A percentile compares a stretch with the other conserved stretches of the same genome.
phyloP scores from a whole-genome alignment of 352 stramenopile genomes.

The Aphanomyces stellatus region DNA sequence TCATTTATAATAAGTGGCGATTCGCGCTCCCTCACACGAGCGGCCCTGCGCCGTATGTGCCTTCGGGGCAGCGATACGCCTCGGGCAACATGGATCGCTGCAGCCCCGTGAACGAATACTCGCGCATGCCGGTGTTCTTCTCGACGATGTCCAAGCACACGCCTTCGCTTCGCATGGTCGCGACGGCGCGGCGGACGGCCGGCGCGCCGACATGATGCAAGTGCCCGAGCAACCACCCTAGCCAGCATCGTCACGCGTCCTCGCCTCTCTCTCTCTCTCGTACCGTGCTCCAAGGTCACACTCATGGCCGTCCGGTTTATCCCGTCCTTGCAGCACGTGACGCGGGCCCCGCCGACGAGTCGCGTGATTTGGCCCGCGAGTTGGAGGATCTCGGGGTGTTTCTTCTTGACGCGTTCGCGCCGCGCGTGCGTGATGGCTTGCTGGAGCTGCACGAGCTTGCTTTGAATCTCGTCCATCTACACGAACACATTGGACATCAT shows the following conservation, averaged over 20 bases:
- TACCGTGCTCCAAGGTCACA: constrained; percentile 87
- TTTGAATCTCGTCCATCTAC: constrained; percentile 31
- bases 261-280: too few relatives aligned
- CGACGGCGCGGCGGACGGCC: constrained; percentile 34
- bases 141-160: constrained; percentile 58
- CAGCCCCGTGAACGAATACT: constrained; percentile 68
- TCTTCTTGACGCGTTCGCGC: constrained; percentile 65
- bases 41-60: constrained; percentile 68
- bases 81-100: constrained; percentile 67
- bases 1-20: too few relatives aligned
- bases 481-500: constrained; percentile 23
- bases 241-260: too few relatives aligned
- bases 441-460: constrained; percentile 41
- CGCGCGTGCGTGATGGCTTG: constrained; percentile 43
- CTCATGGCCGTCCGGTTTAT: constrained; percentile 96
- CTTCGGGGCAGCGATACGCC: constrained; percentile 71
- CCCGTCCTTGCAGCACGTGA: constrained; percentile 93
- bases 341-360: constrained; percentile 77
- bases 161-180: constrained; percentile 68
- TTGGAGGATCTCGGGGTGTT: constrained; percentile 73
- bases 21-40: too few relatives aligned
- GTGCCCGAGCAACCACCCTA: background rate
- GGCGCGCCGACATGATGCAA: constrained; percentile 1
- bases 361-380: constrained; percentile 56
- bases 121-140: constrained; percentile 69